Evolutionary conservation across 495 filamentous ascomycete genomes (phyloP).

Genomic region (Talaromyces ruber): DNA sequence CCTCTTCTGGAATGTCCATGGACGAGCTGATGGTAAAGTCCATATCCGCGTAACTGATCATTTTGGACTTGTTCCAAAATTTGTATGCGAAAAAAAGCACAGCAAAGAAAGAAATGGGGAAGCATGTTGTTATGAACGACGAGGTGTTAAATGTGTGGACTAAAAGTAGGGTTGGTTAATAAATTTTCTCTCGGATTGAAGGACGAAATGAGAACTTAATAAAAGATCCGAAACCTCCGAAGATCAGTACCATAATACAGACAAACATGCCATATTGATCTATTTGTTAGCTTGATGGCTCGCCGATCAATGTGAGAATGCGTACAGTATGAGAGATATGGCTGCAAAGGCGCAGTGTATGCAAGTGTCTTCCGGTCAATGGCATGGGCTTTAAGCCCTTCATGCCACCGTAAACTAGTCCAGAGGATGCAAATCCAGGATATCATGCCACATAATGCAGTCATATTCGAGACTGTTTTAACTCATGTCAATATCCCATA

Average conservation of each 20-base stretch:
- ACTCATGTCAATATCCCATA: neutral
- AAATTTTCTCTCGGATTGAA: neutral
- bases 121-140: conserved; percentile 14
- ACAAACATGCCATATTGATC: conserved; percentile 13
- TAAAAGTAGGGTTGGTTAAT: neutral
- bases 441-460: conserved; percentile 17
- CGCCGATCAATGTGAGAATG: neutral
- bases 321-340: conserved; percentile 29
- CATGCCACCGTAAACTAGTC: conserved; percentile 48
- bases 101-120: conserved; percentile 12
- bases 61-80: conserved; percentile 15
- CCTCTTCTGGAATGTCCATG: conserved; percentile 9
- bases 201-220: conserved; percentile 7
- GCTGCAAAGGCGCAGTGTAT: conserved; percentile 49
- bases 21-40: conserved; percentile 14
- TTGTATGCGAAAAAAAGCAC: conserved; percentile 15
- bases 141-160: conserved; percentile 13
- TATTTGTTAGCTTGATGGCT: neutral
- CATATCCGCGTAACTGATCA: conserved; percentile 12
- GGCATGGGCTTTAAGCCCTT: conserved; percentile 46
- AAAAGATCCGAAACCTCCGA: conserved; percentile 17
- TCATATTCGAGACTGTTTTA: conserved; percentile 14
- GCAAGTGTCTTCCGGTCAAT: conserved; percentile 47
- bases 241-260: conserved; percentile 14
- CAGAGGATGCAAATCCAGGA: conserved; percentile 14